These are phyloP conservation scores for Gnaphalium uliginosum DNA, from an alignment of 129 eudicot species.

Conservation along the genomic window DNA sequence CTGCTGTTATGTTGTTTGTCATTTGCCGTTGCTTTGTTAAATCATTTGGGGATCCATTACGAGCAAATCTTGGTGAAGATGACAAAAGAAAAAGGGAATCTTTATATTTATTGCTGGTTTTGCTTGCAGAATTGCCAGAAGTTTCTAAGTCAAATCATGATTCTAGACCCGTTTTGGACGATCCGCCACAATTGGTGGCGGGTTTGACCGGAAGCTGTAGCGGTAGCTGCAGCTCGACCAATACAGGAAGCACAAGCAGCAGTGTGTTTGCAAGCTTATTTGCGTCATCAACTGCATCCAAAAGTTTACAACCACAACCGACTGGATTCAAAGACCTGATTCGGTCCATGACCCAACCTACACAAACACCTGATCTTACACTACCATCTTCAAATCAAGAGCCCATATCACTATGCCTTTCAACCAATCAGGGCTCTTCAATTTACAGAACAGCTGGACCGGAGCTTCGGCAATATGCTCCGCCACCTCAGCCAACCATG, in stretches of 20 bases:
- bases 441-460: conserved; percentile 58
- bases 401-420: conserved; percentile 70
- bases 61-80: conserved; percentile 17
- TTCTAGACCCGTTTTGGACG: conserved; percentile 37
- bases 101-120: conserved; percentile 26
- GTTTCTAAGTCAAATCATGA: conserved; percentile 33
- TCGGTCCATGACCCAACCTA: conserved; percentile 44
- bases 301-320: conserved; percentile 46
- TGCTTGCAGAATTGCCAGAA: conserved; percentile 53
- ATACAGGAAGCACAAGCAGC: conserved; percentile 71
- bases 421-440: conserved; percentile 77
- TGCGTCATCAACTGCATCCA: conserved; percentile 74
- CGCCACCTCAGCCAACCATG: conserved; percentile 85
- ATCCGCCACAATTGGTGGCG: conserved; percentile 34
- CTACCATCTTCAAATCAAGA: conserved; percentile 56
- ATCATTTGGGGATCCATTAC: conserved; percentile 14
- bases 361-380: conserved; percentile 37
- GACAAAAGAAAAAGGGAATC: conserved; percentile 1
- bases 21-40: conserved; percentile 42
- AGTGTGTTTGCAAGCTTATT: conserved; percentile 82
- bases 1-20: conserved; percentile 54
- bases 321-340: conserved; percentile 55
- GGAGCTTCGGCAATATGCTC: conserved; percentile 71
- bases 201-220: conserved; percentile 52
- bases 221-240: conserved; percentile 58